Base-by-base conservation (phyloP, 1,284 basidiomycete species). In the Wallemia ichthyophaga region DNA sequence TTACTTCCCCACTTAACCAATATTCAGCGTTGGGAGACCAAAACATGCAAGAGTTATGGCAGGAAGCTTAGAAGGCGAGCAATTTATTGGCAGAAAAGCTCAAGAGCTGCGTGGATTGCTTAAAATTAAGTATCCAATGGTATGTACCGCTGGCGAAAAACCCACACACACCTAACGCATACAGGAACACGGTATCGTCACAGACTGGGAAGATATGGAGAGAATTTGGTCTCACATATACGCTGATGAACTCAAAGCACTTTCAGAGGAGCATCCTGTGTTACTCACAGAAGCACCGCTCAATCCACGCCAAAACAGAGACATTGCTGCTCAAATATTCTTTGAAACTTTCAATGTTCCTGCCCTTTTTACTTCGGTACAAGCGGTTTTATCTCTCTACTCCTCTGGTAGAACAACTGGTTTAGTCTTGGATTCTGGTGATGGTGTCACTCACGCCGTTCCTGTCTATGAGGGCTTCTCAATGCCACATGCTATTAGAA, bases 271-370 rank as follows among this genome's bases (percentile, higher is more conserved):
- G 79, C 92, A 98, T 71, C 92, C 94, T 31, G 94, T 98, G 27
- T 73, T 94, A 60, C 73, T 95, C 59, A 94, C 89, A 19, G 89
- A 95, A 73, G 89, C 89, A 55, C 91, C 91, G 1, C 73, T 95
- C 60, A 96, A 96, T 70, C 91, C 91, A 61, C 79, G 88, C 64
- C 82, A 80, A 67, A 95, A 96, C 71, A 80, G 91, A 63, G 91
- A 95, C 69, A 76, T 87, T 57, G 88, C 91, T 21, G 91, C 91
- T 7, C 89, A 95, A 70, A 92, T 95, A 73, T 94, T 96, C 72
- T 96, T 95, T 70, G 91, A 96, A 68, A 95, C 91, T 1, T 95
- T 95, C 78, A 99, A 99, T 69, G 94, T 98, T 21, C 94, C 94
- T 23, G 94, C 94, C 7, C 74, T 99, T 62, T 98, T 89, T 72